Conservation (phyloP, 1,284 basidiomycete species). For the Pseudozyma sp. region DNA sequence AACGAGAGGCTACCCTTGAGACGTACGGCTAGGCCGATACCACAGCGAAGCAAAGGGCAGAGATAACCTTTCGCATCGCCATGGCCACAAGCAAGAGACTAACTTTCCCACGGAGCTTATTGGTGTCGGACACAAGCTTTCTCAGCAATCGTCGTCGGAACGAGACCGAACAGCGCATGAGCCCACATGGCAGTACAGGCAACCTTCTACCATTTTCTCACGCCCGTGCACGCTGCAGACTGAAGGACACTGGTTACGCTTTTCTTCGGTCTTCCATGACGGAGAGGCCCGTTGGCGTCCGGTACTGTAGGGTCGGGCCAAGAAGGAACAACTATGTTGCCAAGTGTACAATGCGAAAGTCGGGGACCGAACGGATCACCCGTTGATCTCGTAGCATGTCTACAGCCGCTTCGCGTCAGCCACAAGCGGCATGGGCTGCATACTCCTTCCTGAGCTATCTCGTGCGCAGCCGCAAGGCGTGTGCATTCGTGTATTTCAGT, state of each 20-base stretch:
- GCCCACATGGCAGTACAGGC: conserved; percentile 2
- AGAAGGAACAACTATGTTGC: not conserved
- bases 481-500: conserved; percentile 10
- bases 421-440: not conserved
- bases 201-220: conserved; percentile 13
- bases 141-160: conserved; percentile 17
- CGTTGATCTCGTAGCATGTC: not conserved
- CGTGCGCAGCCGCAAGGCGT: conserved; percentile 7
- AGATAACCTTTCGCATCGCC: conserved; percentile 12
- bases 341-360: not conserved
- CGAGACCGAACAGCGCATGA: conserved; percentile 15
- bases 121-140: conserved; percentile 4
- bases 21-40: not conserved
- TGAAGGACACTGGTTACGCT: conserved; percentile 2
- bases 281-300: conserved; percentile 12
- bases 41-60: not conserved
- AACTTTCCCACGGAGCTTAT: conserved; percentile 26
- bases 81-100: conserved; percentile 7
- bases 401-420: not conserved
- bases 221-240: conserved; percentile 12
- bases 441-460: not conserved
- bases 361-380: not conserved
- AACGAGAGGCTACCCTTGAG: no score
- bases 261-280: conserved; percentile 7
- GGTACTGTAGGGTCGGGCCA: conserved; percentile 1